These are phyloP conservation scores for Stentor roeselii DNA, from an alignment of 73 alveolate genomes.

Conservation along the genomic window DNA sequence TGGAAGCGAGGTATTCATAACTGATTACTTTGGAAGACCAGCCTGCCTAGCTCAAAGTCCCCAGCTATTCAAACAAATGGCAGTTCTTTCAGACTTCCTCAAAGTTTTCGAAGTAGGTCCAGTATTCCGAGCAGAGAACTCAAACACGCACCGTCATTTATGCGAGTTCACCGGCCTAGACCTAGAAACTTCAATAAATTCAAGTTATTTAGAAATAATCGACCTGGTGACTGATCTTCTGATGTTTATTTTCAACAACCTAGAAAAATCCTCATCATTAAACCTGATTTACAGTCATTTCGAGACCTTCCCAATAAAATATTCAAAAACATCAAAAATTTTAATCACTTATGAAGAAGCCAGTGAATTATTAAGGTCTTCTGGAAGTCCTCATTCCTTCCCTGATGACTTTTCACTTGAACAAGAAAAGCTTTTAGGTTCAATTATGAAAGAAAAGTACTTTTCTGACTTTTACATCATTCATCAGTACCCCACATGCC, in stretches of 20 bases:
- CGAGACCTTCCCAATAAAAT: constrained; percentile 65
- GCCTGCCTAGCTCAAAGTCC: constrained; percentile 99
- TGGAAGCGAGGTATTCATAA: constrained; percentile 96
- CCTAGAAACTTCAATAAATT: constrained; percentile 90
- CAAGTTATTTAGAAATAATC: constrained; percentile 86
- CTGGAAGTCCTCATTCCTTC: constrained; percentile 77
- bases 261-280: constrained; percentile 83
- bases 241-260: constrained; percentile 79
- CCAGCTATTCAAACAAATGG: constrained; percentile 98
- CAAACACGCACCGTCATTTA: constrained; percentile 95
- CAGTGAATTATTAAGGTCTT: constrained; percentile 71
- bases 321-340: constrained; percentile 61
- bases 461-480: constrained; percentile 95
- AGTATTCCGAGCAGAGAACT: constrained; percentile 99
- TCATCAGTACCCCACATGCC: constrained; percentile 93
- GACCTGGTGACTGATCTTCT: constrained; percentile 87
- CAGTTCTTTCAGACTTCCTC: constrained; percentile 90
- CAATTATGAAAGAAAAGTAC: constrained; percentile 88
- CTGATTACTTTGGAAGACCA: constrained; percentile 89
- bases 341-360: constrained; percentile 91
- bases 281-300: constrained; percentile 59
- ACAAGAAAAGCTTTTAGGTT: constrained; percentile 90
- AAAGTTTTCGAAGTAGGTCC: constrained; percentile 99
- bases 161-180: constrained; percentile 99
- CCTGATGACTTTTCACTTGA: constrained; percentile 83